phyloP scores from a whole-genome alignment of 179 eudicot genomes.

The Beta macrorhiza region DNA sequence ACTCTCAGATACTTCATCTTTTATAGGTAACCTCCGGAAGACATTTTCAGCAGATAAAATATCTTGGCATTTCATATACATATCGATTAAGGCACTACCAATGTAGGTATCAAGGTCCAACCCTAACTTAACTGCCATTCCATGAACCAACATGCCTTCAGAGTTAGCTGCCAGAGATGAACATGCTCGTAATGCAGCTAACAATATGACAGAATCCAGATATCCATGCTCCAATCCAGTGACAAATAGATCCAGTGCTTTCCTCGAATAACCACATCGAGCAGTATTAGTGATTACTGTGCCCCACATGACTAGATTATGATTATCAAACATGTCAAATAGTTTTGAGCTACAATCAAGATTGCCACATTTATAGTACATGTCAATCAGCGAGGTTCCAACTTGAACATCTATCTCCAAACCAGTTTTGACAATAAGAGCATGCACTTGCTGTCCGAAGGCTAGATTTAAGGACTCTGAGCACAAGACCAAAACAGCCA shows the following conservation, averaged over 20 bases:
- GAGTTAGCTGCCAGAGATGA: slow-evolving; percentile 43
- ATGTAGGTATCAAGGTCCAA: slow-evolving; percentile 48
- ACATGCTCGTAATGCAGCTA: slow-evolving; percentile 66
- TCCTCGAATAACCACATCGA: slow-evolving; percentile 44
- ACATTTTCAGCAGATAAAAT: slow-evolving; percentile 42
- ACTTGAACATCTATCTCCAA: slow-evolving; percentile 53
- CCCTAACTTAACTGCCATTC: slow-evolving; percentile 43
- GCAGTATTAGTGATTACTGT: slow-evolving; percentile 36
- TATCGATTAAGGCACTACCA: slow-evolving; percentile 56
- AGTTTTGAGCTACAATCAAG: slow-evolving; percentile 38
- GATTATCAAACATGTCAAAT: slow-evolving; percentile 35
- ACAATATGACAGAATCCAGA: slow-evolving; percentile 51
- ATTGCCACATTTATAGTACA: slow-evolving; percentile 57
- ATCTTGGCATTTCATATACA: slow-evolving; percentile 66
- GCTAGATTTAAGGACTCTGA: slow-evolving; percentile 38
- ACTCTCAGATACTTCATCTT: slow-evolving; percentile 60
- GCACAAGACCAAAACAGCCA: slow-evolving; percentile 53
- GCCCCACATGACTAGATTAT: slow-evolving; percentile 61
- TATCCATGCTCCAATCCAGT: slow-evolving; percentile 27
- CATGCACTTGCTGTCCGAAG: slow-evolving; percentile 58
- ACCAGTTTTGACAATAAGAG: slow-evolving; percentile 43
- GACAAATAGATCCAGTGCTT: slow-evolving; percentile 45
- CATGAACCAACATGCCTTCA: slow-evolving; percentile 59
- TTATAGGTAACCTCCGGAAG: slow-evolving; percentile 42
- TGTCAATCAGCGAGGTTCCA: slow-evolving; percentile 68